These are phyloP conservation scores for Ceratobasidium sp. DNA, from an alignment of 1,284 basidiomycete species.

Conservation along the genomic window DNA sequence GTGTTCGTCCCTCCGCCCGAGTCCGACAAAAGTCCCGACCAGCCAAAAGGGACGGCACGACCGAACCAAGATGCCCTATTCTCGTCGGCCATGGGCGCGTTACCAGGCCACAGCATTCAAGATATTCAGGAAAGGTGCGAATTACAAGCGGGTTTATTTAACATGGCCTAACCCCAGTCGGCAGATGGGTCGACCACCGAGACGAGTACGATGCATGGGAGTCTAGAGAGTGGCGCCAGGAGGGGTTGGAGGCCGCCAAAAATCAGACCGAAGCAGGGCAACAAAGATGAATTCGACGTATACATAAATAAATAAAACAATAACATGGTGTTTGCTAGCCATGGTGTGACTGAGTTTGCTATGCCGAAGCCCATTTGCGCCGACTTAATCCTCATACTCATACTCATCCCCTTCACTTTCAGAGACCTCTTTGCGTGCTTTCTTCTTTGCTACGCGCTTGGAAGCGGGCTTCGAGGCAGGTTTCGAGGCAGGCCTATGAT, in stretches of 20 bases:
- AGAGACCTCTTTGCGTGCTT: slow-evolving; percentile 28
- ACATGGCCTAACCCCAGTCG: background rate
- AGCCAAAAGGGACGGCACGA: slow-evolving; percentile 62
- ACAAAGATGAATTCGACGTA: background rate
- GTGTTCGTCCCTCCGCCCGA: slow-evolving; percentile 81
- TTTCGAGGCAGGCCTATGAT: background rate
- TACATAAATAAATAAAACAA: background rate
- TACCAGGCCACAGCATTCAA: slow-evolving; percentile 70
- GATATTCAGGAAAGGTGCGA: slow-evolving; percentile 89
- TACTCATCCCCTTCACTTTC: slow-evolving; percentile 27
- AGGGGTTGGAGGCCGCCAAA: slow-evolving; percentile 40
- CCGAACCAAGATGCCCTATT: slow-evolving; percentile 78
- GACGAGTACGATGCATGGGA: slow-evolving; percentile 50
- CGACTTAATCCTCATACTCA: background rate
- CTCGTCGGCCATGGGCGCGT: slow-evolving; percentile 71
- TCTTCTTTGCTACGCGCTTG: slow-evolving; percentile 28
- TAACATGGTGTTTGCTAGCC: background rate
- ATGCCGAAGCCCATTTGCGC: too few relatives aligned
- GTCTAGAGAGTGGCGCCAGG: slow-evolving; percentile 47
- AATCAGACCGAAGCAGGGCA: background rate
- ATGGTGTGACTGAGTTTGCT: too few relatives aligned
- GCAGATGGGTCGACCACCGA: slow-evolving; percentile 47
- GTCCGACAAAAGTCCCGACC: slow-evolving; percentile 60
- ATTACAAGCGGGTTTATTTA: background rate
- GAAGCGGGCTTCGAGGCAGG: slow-evolving; percentile 8